Conservation (phyloP, 2,329 filamentous ascomycete genomes). For the Venturia asperata region DNA sequence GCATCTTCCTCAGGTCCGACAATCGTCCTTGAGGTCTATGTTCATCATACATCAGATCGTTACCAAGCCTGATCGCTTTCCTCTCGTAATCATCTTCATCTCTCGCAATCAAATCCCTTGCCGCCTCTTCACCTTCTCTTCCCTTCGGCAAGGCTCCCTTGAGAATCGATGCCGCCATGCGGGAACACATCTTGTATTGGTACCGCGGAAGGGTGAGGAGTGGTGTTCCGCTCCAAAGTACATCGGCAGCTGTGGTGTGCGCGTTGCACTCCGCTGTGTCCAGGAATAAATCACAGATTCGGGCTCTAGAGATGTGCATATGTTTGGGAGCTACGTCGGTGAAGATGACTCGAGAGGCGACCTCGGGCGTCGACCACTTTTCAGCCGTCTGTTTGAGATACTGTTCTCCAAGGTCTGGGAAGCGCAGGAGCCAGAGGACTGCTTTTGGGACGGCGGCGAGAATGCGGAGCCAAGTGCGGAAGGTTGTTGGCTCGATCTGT, state of each 20-base stretch:
- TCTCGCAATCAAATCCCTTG: constrained; percentile 66
- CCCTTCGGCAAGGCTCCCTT: constrained; percentile 76
- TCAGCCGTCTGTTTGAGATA: constrained; percentile 75
- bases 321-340: constrained; percentile 96
- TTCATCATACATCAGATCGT: constrained; percentile 29
- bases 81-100: constrained; percentile 77
- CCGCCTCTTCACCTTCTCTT: constrained; percentile 58
- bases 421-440: constrained; percentile 91
- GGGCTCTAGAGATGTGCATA: constrained; percentile 84
- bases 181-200: constrained; percentile 97
- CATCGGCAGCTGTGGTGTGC: constrained; percentile 93
- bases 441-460: constrained; percentile 77
- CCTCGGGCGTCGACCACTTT: constrained; percentile 75
- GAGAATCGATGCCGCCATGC: constrained; percentile 93
- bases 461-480: constrained; percentile 91
- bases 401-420: constrained; percentile 84
- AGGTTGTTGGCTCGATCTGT: constrained; percentile 93
- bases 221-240: constrained; percentile 93
- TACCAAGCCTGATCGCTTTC: constrained; percentile 31
- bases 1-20: constrained; percentile 67
- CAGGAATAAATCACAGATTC: constrained; percentile 88
- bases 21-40: constrained; percentile 54
- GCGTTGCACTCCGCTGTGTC: constrained; percentile 98
- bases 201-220: constrained; percentile 85
- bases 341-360: constrained; percentile 82